Conservation (phyloP, 768 basidiomycete species). For the Coprinopsis strossmayeri region DNA sequence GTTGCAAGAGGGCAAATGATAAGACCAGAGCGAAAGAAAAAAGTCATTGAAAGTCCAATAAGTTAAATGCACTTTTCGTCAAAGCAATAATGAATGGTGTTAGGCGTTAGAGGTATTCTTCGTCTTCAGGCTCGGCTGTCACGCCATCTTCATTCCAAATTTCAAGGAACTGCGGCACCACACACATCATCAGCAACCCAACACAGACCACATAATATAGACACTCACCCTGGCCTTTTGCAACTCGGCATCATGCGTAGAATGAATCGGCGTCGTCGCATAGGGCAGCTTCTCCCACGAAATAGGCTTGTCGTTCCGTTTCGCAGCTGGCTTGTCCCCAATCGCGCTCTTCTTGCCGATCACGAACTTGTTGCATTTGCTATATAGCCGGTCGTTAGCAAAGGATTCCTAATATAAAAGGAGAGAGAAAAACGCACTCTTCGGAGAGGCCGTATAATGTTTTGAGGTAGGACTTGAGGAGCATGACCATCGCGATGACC, state of each 20-base stretch:
- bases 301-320: slow-evolving; percentile 55
- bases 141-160: slow-evolving; percentile 83
- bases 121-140: slow-evolving; percentile 51
- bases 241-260: slow-evolving; percentile 48
- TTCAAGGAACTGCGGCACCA: slow-evolving; percentile 52
- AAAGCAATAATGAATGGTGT: neutral
- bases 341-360: slow-evolving; percentile 84
- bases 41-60: no score
- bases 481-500: slow-evolving; percentile 76
- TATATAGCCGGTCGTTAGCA: slow-evolving; percentile 22
- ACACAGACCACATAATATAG: neutral
- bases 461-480: slow-evolving; percentile 85
- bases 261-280: slow-evolving; percentile 52
- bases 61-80: no score
- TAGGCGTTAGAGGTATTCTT: slow-evolving; percentile 25
- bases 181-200: slow-evolving; percentile 1
- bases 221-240: slow-evolving; percentile 62
- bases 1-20: no score
- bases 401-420: neutral
- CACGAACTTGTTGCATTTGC: slow-evolving; percentile 88
- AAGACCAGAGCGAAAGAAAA: no score
- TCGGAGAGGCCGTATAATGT: slow-evolving; percentile 79
- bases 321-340: slow-evolving; percentile 75
- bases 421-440: slow-evolving; percentile 53
- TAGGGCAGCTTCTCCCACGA: slow-evolving; percentile 73